Evolutionary conservation across 108 stramenopile genomes (phyloP).

Genomic region (Fistulifera pelliculosa): DNA sequence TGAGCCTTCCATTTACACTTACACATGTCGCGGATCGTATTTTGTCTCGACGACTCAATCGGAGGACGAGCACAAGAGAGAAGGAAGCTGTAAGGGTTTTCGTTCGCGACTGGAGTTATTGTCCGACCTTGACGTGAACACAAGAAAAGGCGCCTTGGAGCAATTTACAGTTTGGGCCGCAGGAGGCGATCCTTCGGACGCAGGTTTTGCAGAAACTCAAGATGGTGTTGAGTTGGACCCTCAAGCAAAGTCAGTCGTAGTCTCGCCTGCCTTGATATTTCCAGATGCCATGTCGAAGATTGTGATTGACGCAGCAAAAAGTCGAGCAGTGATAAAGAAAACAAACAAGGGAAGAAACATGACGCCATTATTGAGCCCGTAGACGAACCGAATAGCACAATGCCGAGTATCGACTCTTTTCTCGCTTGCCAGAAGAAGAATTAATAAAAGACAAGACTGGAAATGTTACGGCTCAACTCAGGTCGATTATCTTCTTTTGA

Average conservation of each 20-base stretch:
- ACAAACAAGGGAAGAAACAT: background rate
- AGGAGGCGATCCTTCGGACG: constrained; percentile 7
- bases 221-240: background rate
- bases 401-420: background rate
- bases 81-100: constrained; percentile 25
- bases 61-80: background rate
- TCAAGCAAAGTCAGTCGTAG: background rate
- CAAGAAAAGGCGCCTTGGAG: constrained; percentile 25
- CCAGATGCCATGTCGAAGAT: constrained; percentile 2
- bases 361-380: background rate
- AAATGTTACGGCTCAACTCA: constrained; percentile 39
- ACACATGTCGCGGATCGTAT: constrained; percentile 28
- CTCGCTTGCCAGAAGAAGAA: constrained; percentile 5
- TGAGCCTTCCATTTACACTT: constrained; percentile 33
- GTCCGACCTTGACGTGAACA: constrained; percentile 20
- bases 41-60: constrained; percentile 7
- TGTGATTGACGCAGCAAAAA: constrained; percentile 1
- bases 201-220: background rate
- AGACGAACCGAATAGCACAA: background rate
- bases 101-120: constrained; percentile 29
- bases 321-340: background rate
- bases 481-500: constrained; percentile 34
- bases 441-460: constrained; percentile 20
- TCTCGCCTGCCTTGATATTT: constrained; percentile 17
- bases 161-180: constrained; percentile 15